These are phyloP conservation scores for Scheffersomyces coipomensis DNA, from an alignment of 805 yeast species.

Conservation along the genomic window DNA sequence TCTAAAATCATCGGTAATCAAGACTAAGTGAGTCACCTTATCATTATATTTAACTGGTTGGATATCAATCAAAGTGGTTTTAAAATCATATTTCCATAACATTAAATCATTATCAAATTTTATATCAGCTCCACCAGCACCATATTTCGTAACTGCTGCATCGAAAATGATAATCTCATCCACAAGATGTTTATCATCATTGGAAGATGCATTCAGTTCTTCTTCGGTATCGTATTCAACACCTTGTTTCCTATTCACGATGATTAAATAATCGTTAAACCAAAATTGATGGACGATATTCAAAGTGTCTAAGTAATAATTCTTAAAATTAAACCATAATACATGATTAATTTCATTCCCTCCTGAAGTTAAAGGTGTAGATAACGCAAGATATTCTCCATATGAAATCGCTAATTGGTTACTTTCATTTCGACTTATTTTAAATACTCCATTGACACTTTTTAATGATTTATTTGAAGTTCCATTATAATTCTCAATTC, in stretches of 20 bases:
- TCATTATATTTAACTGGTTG: conserved; percentile 11
- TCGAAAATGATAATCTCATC: conserved; percentile 39
- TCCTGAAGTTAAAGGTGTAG: conserved; percentile 25
- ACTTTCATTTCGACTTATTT: conserved; percentile 16
- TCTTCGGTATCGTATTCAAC: conserved; percentile 13
- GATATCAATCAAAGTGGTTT: conserved; percentile 17
- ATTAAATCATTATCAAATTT: conserved; percentile 38
- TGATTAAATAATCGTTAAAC: conserved; percentile 31
- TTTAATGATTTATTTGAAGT: conserved; percentile 10
- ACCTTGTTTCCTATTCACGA: conserved; percentile 27
- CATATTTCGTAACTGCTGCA: conserved; percentile 28
- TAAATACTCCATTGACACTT: conserved; percentile 19
- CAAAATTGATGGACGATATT: conserved; percentile 35
- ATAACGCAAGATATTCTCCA: conserved; percentile 25
- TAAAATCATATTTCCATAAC: conserved; percentile 37
- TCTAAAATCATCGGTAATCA: conserved; percentile 28
- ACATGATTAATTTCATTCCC: conserved; percentile 27
- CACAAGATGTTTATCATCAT: conserved; percentile 11
- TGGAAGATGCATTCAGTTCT: conserved; percentile 1
- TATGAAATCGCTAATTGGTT: conserved; percentile 28
- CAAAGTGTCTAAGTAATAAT: conserved; percentile 28
- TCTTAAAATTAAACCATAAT: conserved; percentile 38
- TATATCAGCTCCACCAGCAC: conserved; percentile 26
- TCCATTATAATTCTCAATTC: conserved; percentile 21
- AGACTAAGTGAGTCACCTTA: conserved; percentile 12